A percentile compares a stretch with the other conserved stretches of the same genome.
Evolutionary conservation across 768 basidiomycete species (phyloP).

Genomic region (Leccinum ochraceum): DNA sequence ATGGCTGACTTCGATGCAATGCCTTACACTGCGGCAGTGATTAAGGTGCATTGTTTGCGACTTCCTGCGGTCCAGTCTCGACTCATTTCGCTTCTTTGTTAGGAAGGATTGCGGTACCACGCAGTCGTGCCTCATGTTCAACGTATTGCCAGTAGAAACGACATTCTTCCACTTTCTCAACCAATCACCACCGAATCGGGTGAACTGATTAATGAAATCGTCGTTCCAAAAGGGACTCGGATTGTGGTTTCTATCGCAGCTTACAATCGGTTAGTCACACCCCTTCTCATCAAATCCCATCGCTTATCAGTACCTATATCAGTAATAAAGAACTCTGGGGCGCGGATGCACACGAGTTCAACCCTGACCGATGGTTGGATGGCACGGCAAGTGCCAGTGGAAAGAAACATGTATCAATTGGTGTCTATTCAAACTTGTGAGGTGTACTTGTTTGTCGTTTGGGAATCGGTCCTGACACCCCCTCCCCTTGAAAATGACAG

Average conservation of each 20-base stretch:
- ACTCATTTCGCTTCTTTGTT: background rate
- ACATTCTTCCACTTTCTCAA: constrained; percentile 59
- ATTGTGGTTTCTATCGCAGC: constrained; percentile 54
- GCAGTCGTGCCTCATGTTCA: constrained; percentile 55
- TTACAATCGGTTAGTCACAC: constrained; percentile 48
- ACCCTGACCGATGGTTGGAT: constrained; percentile 32
- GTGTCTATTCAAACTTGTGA: constrained; percentile 34
- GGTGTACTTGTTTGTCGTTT: background rate
- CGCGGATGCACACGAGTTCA: constrained; percentile 33
- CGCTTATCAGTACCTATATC: background rate
- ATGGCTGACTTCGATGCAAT: constrained; percentile 50
- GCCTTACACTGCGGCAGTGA: constrained; percentile 43
- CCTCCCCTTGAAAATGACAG: constrained; percentile 13
- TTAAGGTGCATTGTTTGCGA: constrained; percentile 28
- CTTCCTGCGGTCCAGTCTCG: constrained; percentile 22
- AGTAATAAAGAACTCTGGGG: constrained; percentile 35
- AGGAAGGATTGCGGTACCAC: constrained; percentile 52
- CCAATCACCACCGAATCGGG: constrained; percentile 51
- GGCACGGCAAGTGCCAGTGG: constrained; percentile 16
- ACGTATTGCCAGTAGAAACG: constrained; percentile 52
- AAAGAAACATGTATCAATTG: constrained; percentile 26
- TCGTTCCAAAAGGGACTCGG: constrained; percentile 52
- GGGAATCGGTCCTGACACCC: background rate
- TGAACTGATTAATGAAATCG: constrained; percentile 41
- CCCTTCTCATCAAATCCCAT: background rate